Evolutionary conservation across 78 protist genomes (phyloP).

Genomic region (Mastigamoeba balamuthi): DNA sequence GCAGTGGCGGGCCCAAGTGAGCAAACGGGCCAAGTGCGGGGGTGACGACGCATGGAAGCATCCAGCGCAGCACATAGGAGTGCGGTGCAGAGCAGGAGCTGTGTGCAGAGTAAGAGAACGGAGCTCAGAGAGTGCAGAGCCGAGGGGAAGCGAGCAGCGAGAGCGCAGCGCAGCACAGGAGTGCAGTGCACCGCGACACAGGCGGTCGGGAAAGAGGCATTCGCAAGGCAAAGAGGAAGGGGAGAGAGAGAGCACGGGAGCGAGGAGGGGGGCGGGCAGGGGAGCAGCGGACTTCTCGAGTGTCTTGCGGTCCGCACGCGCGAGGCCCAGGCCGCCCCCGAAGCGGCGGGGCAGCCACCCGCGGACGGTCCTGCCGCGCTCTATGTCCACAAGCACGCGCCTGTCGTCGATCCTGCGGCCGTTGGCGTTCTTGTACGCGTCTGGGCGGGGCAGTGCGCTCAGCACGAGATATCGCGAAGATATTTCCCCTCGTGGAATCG

Average conservation of each 20-base stretch:
- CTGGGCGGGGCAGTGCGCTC: background rate
- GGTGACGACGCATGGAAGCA: background rate
- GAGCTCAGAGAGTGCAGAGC: background rate
- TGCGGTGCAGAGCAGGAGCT: background rate
- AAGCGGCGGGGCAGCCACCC: slow-evolving; percentile 73
- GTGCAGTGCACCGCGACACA: background rate
- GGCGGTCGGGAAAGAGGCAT: background rate
- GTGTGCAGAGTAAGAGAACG: too few relatives aligned
- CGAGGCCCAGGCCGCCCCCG: slow-evolving; percentile 68
- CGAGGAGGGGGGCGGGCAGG: too few relatives aligned
- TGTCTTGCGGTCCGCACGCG: slow-evolving; percentile 43
- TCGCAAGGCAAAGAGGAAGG: background rate
- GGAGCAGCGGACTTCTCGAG: slow-evolving; percentile 17
- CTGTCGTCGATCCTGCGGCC: slow-evolving; percentile 61
- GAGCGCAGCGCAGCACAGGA: background rate
- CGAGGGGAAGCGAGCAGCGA: background rate
- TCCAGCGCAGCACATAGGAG: background rate
- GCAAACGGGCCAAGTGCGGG: background rate
- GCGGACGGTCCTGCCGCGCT: slow-evolving; percentile 79
- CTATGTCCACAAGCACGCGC: slow-evolving; percentile 75
- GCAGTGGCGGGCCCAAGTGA: background rate
- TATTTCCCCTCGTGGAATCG: background rate
- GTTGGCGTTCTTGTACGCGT: slow-evolving; percentile 62
- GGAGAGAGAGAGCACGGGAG: too few relatives aligned
- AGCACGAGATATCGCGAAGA: background rate